Percentiles rank a stretch among this genome's conserved stretches.
phyloP scores from a whole-genome alignment of 129 eudicot species.

The Helichrysum umbraculigerum region DNA sequence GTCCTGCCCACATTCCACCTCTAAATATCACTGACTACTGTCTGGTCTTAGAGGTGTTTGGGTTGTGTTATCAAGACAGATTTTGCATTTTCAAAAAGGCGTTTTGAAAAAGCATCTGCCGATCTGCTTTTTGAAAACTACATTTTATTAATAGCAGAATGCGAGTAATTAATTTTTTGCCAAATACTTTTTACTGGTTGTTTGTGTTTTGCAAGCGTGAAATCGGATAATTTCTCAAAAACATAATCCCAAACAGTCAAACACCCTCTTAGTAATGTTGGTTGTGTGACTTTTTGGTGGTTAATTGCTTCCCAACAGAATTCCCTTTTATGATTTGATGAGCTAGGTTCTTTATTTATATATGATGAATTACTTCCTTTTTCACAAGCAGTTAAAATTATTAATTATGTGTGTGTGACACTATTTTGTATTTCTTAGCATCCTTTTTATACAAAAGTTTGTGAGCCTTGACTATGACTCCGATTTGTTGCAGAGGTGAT shows the following conservation, averaged over 20 bases:
- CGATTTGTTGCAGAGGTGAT: slow-evolving; percentile 76
- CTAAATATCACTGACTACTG: neutral
- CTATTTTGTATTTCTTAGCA: neutral
- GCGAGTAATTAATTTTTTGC: no score
- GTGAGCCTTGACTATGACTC: slow-evolving; percentile 7
- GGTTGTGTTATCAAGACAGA: neutral
- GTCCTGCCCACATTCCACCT: neutral
- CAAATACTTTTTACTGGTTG: no score
- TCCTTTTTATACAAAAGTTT: neutral
- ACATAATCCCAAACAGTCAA: neutral
- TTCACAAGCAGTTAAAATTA: neutral
- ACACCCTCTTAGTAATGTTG: neutral
- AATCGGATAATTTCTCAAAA: neutral
- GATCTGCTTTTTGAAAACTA: neutral
- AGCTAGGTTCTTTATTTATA: neutral
- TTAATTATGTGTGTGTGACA: slow-evolving; percentile 3
- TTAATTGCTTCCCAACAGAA: neutral
- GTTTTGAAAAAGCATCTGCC: neutral
- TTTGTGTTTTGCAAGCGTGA: neutral
- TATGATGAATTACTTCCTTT: neutral
- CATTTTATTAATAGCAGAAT: neutral
- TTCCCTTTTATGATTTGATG: neutral
- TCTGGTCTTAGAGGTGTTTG: neutral
- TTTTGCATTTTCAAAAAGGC: no score
- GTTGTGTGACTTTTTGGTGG: neutral